These are phyloP conservation scores for Suhomyces tanzawaensis DNA, from an alignment of 805 yeast genomes.

Conservation along the genomic window DNA sequence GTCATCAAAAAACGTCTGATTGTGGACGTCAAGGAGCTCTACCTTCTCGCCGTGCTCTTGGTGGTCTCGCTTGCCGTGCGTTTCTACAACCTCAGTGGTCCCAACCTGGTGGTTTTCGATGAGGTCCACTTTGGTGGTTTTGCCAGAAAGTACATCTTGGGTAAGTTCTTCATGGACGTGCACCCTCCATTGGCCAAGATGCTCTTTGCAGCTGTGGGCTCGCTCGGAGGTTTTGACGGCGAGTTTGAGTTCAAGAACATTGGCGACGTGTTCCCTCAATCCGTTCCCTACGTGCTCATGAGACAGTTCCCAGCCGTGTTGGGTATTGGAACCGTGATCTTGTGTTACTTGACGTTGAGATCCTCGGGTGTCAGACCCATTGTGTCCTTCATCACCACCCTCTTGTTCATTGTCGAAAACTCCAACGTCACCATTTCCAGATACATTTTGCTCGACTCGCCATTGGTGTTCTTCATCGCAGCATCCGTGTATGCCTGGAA, in stretches of 20 bases:
- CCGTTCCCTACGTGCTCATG: slow-evolving; percentile 66
- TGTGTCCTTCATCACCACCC: slow-evolving; percentile 56
- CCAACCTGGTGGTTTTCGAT: slow-evolving; percentile 84
- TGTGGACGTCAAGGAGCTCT: slow-evolving; percentile 21
- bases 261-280: slow-evolving; percentile 58
- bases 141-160: slow-evolving; percentile 73
- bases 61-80: slow-evolving; percentile 59
- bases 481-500: slow-evolving; percentile 63
- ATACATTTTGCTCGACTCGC: slow-evolving; percentile 73
- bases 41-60: slow-evolving; percentile 37
- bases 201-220: slow-evolving; percentile 69
- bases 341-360: slow-evolving; percentile 67
- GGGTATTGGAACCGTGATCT: slow-evolving; percentile 66
- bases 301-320: slow-evolving; percentile 65
- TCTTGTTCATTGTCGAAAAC: slow-evolving; percentile 62
- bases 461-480: slow-evolving; percentile 74
- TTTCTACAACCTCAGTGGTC: slow-evolving; percentile 56
- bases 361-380: slow-evolving; percentile 67
- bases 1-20: slow-evolving; percentile 27
- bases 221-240: slow-evolving; percentile 69
- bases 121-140: slow-evolving; percentile 98
- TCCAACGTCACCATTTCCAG: slow-evolving; percentile 70
- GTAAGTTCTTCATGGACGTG: slow-evolving; percentile 67
- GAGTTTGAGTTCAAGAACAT: slow-evolving; percentile 64
- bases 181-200: slow-evolving; percentile 81